Base-by-base conservation (phyloP, 2,329 filamentous ascomycete genomes). In the Ophiostoma sp. region DNA sequence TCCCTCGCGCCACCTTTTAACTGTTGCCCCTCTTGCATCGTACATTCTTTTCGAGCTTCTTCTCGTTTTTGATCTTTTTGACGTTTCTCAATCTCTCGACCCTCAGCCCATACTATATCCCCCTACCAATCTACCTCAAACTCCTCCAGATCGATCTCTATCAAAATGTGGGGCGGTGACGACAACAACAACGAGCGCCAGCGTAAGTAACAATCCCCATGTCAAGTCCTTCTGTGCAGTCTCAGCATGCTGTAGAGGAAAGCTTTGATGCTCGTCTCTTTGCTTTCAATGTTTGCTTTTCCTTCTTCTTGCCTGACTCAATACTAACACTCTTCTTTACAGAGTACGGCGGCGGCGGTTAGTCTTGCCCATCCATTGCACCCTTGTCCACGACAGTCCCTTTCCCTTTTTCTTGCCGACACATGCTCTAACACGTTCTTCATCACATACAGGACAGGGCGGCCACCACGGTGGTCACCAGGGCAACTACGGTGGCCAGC, bases 121-220 rank as follows among this genome's bases (percentile, higher is more conserved):
- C 15, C 42, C 42, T 48, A 48, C 42, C 42, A 48, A 48, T 48
- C 15, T 28, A 25, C n/a, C 7, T 55, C 9, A 9, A 55, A 55
- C 50, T 12, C 8, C 50, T 7, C 61, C 69, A 48, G 36, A 45
- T 61, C 69, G 48, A 70, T 28, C 69, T 70, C 25, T 59, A 3
- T 5, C 45, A 72, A 50, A 52, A 74, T 74, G 70, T 72, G 70
- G 64, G 64, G 70, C 66, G 64, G 70, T 25, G 45, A 74, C 72
- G 61, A 74, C 63, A 55, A 72, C 66, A 28, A 68, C 50, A 28
- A 71, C 39, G n/a, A 52, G 28, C 25, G 70, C 48, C 39, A 50
- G 42, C 55, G 64, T 68, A 68, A n/a, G 64, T 59, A 19, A 52
- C 68, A 22, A 25, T 36, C n/a, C 48, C 42, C 5, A 6, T 39